phyloP scores from a whole-genome alignment of 1,139 yeast genomes.

The Geotrichum restrictum region DNA sequence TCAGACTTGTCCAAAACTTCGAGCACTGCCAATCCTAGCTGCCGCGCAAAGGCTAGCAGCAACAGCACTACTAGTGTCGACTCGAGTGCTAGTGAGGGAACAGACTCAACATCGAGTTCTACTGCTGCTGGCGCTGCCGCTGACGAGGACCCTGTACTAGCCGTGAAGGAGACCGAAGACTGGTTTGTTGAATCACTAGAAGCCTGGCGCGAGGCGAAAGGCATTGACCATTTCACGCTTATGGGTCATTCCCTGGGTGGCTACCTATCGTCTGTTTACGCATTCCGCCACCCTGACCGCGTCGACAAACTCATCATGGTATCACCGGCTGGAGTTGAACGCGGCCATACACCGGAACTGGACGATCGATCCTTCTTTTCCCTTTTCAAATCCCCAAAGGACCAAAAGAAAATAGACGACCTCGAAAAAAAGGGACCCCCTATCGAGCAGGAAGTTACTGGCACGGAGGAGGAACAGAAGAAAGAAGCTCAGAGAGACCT shows the following conservation, averaged over 20 bases:
- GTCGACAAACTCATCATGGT: constrained; percentile 60
- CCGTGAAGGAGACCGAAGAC: constrained; percentile 54
- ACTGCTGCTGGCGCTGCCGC: constrained; percentile 25
- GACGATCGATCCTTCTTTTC: constrained; percentile 23
- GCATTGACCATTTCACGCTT: constrained; percentile 51
- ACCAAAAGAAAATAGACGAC: neutral
- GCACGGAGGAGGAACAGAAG: neutral
- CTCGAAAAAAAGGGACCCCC: neutral
- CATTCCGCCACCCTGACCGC: constrained; percentile 62
- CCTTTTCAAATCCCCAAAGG: constrained; percentile 19
- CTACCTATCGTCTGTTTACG: constrained; percentile 72
- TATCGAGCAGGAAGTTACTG: neutral
- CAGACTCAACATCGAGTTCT: too few relatives aligned
- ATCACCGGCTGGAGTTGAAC: constrained; percentile 75
- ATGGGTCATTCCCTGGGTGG: constrained; percentile 92
- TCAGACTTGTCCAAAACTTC: constrained; percentile 29
- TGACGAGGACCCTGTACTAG: constrained; percentile 38
- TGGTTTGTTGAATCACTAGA: constrained; percentile 75
- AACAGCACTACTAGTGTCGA: neutral
- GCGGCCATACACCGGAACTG: constrained; percentile 30
- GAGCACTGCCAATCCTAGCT: too few relatives aligned
- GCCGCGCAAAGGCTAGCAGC: neutral
- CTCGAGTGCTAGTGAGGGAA: too few relatives aligned
- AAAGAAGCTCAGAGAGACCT: too few relatives aligned
- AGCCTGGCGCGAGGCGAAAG: constrained; percentile 57